Evolutionary conservation across 768 basidiomycete species (phyloP), one percentile per base, ranked within the genome.

Genomic region (Agaricus blazei): DNA sequence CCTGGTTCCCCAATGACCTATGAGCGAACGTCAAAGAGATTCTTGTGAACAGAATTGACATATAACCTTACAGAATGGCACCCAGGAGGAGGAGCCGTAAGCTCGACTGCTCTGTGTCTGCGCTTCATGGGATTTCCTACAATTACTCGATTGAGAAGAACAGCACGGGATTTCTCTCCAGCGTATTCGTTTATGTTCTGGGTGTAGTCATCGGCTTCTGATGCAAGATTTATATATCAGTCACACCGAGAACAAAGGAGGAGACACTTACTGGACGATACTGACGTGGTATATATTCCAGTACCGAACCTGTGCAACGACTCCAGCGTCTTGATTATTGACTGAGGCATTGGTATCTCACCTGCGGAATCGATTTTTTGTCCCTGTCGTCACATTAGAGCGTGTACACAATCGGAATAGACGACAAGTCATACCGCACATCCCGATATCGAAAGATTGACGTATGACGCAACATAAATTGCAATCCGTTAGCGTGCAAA

Each of bases 121-220:
- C 76, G 75, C 59, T 72, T 77, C 59, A 73, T 72, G 27, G 84
- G 72, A 62, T 75, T 83, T 7, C 85, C 85, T 40, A 85, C 78
- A n/a, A 84, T 74, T 19, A 88, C 85, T 24, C 82, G 80, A 62
- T 74, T 84, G 42, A 84, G 72, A 11, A 87, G 66, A 57, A 84
- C 66, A 14, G 80, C 79, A 23, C 81, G 79, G 51, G 76, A 34
- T 34, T 34, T 34, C 34, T 11, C 70, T 14, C 65, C 64, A 5
- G 77, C 72, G 28, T 69, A 64, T 44, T 73, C 66, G 23, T 76
- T 70, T 11, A 68, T 63, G 59, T 77, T 84, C 44, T 63, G 57
- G 23, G 72, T 67, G 62, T 87, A 88, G 61, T 87, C 85, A 56
- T 87, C 84, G 34, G 86, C 85, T 65, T 87, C 85, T 87, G 57